Percentiles rank a stretch among this genome's conserved stretches.
These are phyloP conservation scores for Radiomyces spectabilis DNA, from an alignment of 192 early-diverging fungal species.

Conservation along the genomic window DNA sequence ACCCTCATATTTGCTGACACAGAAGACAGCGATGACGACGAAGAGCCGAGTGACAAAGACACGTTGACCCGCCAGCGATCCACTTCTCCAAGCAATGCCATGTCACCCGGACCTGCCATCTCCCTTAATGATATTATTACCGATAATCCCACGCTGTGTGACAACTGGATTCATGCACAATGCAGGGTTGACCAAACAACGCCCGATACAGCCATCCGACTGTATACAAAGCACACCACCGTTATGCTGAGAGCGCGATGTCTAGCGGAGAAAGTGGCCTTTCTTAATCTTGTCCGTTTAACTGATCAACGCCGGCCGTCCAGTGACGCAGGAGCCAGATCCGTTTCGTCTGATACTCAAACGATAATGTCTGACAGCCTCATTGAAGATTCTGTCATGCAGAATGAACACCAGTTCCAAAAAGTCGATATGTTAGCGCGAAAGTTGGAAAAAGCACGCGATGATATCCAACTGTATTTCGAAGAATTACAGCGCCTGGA, in stretches of 20 bases:
- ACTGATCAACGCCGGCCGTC: not conserved
- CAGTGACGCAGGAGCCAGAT: no score
- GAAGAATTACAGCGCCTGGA: no score
- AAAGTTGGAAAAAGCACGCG: no score
- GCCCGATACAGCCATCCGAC: not conserved
- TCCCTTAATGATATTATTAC: not conserved
- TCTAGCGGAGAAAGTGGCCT: conserved; percentile 4
- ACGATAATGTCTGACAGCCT: no score
- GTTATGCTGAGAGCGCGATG: conserved; percentile 4
- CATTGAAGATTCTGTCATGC: no score
- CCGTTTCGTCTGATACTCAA: no score
- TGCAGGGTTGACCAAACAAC: not conserved
- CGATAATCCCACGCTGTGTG: not conserved
- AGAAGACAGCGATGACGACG: not conserved
- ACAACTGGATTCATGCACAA: conserved; percentile 8
- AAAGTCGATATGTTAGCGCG: no score
- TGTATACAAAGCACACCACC: not conserved
- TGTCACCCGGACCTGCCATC: not conserved
- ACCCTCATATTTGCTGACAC: not conserved
- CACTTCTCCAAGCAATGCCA: not conserved
- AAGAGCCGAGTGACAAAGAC: not conserved
- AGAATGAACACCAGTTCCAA: no score
- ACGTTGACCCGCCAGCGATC: not conserved
- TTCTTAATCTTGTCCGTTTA: conserved; percentile 7
- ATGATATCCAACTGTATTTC: no score